Evolutionary conservation across 148 eudicot genomes (phyloP).

Genomic region (Chenopodium album): DNA sequence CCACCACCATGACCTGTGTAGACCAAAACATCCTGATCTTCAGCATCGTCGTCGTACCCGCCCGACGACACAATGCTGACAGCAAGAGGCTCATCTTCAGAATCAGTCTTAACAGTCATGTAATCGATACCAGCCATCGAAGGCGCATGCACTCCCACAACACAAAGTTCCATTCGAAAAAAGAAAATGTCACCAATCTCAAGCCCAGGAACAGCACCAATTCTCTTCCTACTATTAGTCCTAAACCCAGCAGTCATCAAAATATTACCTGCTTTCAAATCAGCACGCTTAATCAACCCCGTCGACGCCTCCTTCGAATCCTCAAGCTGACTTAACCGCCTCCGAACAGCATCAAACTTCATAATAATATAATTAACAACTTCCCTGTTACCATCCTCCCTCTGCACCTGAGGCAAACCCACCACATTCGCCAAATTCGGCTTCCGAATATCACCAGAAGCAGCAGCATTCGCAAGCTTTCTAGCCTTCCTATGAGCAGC

Average conservation of each 20-base stretch:
- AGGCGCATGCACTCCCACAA: slow-evolving; percentile 82
- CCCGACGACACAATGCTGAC: slow-evolving; percentile 90
- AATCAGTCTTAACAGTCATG: slow-evolving; percentile 41
- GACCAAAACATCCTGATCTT: slow-evolving; percentile 65
- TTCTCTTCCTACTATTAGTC: slow-evolving; percentile 61
- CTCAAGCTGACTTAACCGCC: slow-evolving; percentile 65
- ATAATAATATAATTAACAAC: slow-evolving; percentile 40
- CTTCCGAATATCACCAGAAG: slow-evolving; percentile 28
- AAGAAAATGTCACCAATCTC: slow-evolving; percentile 89
- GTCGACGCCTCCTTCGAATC: slow-evolving; percentile 53
- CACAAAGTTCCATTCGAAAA: slow-evolving; percentile 90
- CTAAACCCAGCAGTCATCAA: slow-evolving; percentile 67
- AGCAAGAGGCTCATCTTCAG: slow-evolving; percentile 76
- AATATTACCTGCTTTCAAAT: slow-evolving; percentile 51
- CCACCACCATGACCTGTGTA: slow-evolving; percentile 97
- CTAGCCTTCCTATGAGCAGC: slow-evolving; percentile 36
- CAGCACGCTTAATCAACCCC: slow-evolving; percentile 59
- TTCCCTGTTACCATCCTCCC: slow-evolving; percentile 61
- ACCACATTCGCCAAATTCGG: slow-evolving; percentile 40
- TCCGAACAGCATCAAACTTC: slow-evolving; percentile 64
- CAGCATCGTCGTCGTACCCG: slow-evolving; percentile 79
- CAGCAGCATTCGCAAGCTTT: slow-evolving; percentile 16
- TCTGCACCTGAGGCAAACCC: slow-evolving; percentile 37
- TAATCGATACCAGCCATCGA: slow-evolving; percentile 96
- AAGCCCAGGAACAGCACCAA: slow-evolving; percentile 80